phyloP scores from a whole-genome alignment of 164 flowering plant species.

The Nymphaea colorata region DNA sequence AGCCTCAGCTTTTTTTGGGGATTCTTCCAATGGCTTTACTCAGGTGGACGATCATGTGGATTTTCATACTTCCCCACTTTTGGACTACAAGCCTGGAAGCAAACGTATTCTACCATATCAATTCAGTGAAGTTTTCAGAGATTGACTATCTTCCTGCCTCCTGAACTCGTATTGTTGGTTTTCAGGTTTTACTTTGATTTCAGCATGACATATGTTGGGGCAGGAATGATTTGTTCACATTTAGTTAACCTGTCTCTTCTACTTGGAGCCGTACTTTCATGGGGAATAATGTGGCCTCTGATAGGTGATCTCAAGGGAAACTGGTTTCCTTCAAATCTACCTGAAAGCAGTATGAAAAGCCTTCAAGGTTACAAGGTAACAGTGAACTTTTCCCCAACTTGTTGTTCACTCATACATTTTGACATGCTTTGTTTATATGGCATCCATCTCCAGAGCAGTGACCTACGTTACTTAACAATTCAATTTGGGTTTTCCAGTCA shows the following conservation, averaged over 20 bases:
- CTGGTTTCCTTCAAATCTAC: constrained; percentile 49
- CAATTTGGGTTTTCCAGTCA: too few species aligned
- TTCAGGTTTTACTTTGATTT: constrained; percentile 88
- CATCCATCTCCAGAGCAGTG: background rate
- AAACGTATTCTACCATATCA: constrained; percentile 13
- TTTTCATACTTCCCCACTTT: constrained; percentile 59
- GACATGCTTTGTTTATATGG: background rate
- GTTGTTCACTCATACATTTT: background rate
- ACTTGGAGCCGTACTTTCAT: constrained; percentile 81
- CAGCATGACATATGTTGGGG: constrained; percentile 66
- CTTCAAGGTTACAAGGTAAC: constrained; percentile 77
- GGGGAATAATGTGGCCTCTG: constrained; percentile 96
- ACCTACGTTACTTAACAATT: too few species aligned
- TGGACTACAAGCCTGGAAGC: constrained; percentile 51
- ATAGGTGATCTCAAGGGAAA: constrained; percentile 47
- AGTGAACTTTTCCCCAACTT: too few species aligned
- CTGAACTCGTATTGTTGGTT: background rate
- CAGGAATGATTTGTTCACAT: constrained; percentile 86
- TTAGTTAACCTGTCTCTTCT: constrained; percentile 77
- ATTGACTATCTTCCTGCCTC: background rate
- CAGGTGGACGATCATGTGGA: constrained; percentile 52
- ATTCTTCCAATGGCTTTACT: constrained; percentile 33
- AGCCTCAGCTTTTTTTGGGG: constrained; percentile 24
- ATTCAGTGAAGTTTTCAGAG: background rate
- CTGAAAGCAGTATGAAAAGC: constrained; percentile 78